Evolutionary conservation across 2,329 filamentous ascomycete species (phyloP).

Genomic region (Colletotrichum sojae): DNA sequence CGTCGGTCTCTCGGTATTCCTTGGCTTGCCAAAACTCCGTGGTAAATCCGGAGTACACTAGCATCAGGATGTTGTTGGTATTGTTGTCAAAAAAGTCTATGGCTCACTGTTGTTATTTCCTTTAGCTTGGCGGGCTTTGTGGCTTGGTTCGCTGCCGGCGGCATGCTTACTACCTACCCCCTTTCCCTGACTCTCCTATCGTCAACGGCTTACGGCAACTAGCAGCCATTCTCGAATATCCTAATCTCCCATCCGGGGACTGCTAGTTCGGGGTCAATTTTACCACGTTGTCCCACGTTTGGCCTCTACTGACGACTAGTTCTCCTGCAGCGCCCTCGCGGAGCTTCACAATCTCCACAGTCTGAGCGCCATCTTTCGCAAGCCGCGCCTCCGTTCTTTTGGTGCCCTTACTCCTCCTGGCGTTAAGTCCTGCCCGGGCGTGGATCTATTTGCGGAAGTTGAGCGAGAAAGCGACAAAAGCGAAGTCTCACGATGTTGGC

Average conservation of each 20-base stretch:
- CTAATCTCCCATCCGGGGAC: neutral
- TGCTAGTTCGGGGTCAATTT: neutral
- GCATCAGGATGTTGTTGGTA: no score
- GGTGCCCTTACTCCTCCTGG: neutral
- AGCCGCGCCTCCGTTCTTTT: neutral
- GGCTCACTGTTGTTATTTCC: no score
- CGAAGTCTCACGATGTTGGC: conserved; percentile 27
- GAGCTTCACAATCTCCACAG: conserved; percentile 38
- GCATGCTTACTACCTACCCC: no score
- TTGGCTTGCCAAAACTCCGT: neutral
- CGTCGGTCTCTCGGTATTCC: neutral
- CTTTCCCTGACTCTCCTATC: no score
- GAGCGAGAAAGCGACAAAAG: no score
- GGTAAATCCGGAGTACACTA: no score
- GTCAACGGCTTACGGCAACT: no score
- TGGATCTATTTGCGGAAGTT: no score
- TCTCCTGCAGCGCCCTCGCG: conserved; percentile 3
- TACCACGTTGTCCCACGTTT: conserved; percentile 20
- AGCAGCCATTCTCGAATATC: neutral
- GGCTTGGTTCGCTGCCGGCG: no score
- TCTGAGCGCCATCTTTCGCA: conserved; percentile 25
- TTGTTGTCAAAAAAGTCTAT: no score
- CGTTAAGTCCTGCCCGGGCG: neutral
- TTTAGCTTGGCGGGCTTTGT: no score
- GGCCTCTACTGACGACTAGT: neutral